Evolutionary conservation across 1,139 yeast genomes (phyloP).

Genomic region (Debaryomycetaceae sp.): DNA sequence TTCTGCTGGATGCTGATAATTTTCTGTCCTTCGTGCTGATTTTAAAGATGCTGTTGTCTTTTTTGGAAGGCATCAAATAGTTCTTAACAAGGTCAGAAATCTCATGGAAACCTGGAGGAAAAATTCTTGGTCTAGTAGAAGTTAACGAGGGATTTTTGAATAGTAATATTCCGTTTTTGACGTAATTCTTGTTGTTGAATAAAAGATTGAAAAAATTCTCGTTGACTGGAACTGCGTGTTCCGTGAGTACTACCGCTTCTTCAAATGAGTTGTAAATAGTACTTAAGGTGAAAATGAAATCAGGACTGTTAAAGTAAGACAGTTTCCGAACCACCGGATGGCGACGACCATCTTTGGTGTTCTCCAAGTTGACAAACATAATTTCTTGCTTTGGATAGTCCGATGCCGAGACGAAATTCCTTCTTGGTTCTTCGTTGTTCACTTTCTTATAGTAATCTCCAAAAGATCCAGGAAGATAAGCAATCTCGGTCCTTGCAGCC

Average conservation of each 20-base stretch:
- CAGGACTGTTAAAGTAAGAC: conserved; percentile 12
- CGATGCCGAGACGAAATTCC: conserved; percentile 4
- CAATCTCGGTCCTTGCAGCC: conserved; percentile 18
- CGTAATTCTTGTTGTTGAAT: conserved; percentile 17
- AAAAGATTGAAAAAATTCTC: conserved; percentile 12
- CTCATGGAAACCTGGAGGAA: conserved; percentile 30
- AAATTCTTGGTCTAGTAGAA: conserved; percentile 14
- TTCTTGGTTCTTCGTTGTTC: not conserved
- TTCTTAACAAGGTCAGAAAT: conserved; percentile 21
- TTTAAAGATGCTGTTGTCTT: conserved; percentile 19
- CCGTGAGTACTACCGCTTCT: conserved; percentile 23
- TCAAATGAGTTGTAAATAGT: conserved; percentile 31
- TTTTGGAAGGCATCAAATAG: conserved; percentile 19
- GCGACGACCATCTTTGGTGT: conserved; percentile 11
- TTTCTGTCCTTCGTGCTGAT: conserved; percentile 8
- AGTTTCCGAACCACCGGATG: conserved; percentile 13
- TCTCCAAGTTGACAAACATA: conserved; percentile 25
- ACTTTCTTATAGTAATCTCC: conserved; percentile 5
- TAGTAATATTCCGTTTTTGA: conserved; percentile 22
- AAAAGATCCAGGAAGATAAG: conserved; percentile 11
- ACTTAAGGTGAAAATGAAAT: conserved; percentile 19
- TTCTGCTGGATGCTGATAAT: conserved; percentile 13
- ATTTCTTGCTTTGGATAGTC: conserved; percentile 25
- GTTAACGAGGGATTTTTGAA: conserved; percentile 26
- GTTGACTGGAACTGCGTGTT: conserved; percentile 25